Conservation (phyloP, 371 early-diverging fungal species). For the Mortierella sp. region DNA sequence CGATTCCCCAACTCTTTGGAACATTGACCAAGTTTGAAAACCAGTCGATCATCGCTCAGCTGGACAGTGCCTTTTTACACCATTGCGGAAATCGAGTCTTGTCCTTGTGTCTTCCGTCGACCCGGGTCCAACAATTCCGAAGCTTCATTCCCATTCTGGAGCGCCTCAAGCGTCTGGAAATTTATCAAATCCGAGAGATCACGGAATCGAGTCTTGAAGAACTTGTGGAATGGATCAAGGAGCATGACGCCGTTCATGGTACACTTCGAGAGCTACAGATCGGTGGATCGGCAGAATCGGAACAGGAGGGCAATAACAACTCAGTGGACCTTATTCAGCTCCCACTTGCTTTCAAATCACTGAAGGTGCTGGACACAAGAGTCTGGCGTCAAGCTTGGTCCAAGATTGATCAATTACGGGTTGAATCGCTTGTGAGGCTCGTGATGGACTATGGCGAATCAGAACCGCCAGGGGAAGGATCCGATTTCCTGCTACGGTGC, state of each 20-base stretch:
- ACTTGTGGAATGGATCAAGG: constrained; percentile 39
- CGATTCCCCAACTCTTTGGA: constrained; percentile 29
- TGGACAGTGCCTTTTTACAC: constrained; percentile 22
- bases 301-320: constrained; percentile 6
- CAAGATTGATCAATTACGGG: constrained; percentile 25
- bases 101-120: constrained; percentile 22
- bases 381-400: constrained; percentile 42
- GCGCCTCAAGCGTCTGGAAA: constrained; percentile 32
- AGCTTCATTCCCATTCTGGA: constrained; percentile 14
- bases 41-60: constrained; percentile 8
- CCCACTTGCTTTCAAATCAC: constrained; percentile 19
- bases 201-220: constrained; percentile 5
- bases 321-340: constrained; percentile 18
- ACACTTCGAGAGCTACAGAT: constrained; percentile 38
- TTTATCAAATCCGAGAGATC: constrained; percentile 25
- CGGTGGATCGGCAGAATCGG: constrained; percentile 24
- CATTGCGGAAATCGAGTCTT: constrained; percentile 22
- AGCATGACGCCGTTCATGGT: constrained; percentile 27
- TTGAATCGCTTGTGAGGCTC: constrained; percentile 23
- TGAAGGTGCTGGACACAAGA: constrained; percentile 22
- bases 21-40: constrained; percentile 7
- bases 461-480: neutral
- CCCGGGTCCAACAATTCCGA: constrained; percentile 1
- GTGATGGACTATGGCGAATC: constrained; percentile 43
- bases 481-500: constrained; percentile 29